Conservation (phyloP, 768 basidiomycete species). For the Tulasnella sp. region DNA sequence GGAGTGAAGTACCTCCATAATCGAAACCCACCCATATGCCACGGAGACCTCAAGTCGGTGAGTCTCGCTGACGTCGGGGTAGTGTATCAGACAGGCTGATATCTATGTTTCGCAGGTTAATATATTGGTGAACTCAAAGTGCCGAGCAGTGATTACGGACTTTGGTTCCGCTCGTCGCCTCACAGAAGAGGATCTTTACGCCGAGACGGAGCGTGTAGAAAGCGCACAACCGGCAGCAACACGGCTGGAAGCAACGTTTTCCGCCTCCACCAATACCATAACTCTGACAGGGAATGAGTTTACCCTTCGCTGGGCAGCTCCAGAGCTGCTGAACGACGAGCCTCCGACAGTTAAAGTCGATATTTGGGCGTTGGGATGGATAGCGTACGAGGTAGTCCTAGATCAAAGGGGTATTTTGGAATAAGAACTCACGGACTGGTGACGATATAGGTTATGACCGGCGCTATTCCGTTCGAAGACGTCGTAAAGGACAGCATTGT, state of each 20-base stretch:
- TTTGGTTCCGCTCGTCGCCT: background rate
- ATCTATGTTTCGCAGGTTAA: background rate
- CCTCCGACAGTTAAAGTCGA: background rate
- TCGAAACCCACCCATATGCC: background rate
- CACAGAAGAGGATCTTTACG: background rate
- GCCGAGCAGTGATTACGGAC: background rate
- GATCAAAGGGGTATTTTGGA: background rate
- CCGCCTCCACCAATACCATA: background rate
- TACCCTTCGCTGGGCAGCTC: background rate
- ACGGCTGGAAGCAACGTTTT: background rate
- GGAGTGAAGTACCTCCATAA: background rate
- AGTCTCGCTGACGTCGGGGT: background rate
- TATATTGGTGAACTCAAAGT: background rate
- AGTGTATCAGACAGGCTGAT: background rate
- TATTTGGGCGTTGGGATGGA: background rate
- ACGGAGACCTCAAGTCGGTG: background rate
- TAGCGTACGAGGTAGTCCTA: background rate
- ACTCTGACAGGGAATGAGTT: background rate
- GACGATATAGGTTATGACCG: background rate
- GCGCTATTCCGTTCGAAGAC: background rate
- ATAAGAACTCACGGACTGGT: background rate
- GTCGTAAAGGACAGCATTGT: background rate
- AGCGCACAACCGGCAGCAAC: background rate
- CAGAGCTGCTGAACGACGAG: background rate
- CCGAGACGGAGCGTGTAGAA: background rate